Conservation (phyloP, 2,329 filamentous ascomycete species). For the Aspergillus tubingensis region DNA sequence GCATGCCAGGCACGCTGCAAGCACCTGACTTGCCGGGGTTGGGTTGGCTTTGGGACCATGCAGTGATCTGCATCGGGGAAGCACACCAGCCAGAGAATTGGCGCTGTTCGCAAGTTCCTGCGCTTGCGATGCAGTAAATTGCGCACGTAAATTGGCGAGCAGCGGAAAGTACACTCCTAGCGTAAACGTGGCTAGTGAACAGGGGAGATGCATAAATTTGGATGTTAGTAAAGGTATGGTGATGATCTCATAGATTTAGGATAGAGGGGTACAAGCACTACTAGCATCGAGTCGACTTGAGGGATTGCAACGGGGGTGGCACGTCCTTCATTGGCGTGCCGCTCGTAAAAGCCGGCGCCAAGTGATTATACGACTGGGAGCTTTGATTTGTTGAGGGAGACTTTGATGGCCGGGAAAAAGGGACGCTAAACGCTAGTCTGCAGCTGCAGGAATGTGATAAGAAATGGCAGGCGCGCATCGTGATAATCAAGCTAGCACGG, state of each 20-base stretch:
- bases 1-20: background rate
- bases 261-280: background rate
- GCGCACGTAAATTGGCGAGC: background rate
- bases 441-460: constrained; percentile 23
- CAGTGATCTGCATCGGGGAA: background rate
- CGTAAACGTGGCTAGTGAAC: background rate
- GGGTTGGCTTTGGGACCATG: background rate
- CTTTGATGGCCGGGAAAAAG: background rate
- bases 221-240: background rate
- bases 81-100: background rate
- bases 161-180: too few species aligned
- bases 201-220: background rate
- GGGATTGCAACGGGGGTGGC: background rate
- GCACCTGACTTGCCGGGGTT: background rate
- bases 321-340: background rate
- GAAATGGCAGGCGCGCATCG: constrained; percentile 14
- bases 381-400: constrained; percentile 3
- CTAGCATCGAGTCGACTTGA: background rate
- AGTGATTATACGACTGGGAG: background rate
- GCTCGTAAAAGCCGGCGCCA: background rate
- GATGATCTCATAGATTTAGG: background rate
- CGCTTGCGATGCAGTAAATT: background rate
- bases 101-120: background rate
- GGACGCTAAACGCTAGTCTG: constrained; percentile 12
- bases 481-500: constrained; percentile 8